phyloP scores from a whole-genome alignment of 2,329 filamentous ascomycete genomes.

The Leptographium flavum region DNA sequence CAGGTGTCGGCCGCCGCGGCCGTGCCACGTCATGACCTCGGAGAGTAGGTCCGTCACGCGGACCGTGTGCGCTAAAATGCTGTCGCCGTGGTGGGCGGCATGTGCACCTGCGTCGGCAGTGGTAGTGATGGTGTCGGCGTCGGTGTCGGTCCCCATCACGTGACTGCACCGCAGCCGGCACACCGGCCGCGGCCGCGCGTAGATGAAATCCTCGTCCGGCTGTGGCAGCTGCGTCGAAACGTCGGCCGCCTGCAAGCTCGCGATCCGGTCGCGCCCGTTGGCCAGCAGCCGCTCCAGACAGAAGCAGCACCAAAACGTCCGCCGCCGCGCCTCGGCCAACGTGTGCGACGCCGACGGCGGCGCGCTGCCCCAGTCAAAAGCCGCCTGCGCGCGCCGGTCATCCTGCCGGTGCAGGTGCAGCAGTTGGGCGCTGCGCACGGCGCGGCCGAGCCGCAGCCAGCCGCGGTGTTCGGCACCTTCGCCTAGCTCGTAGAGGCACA shows the following conservation, averaged over 20 bases:
- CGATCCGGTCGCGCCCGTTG: not conserved
- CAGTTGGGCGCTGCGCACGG: not conserved
- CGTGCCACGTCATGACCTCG: not conserved
- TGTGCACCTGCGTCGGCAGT: too few species aligned
- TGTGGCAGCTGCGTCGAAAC: not conserved
- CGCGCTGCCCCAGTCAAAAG: not conserved
- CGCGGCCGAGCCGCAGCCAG: not conserved
- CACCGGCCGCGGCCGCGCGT: not conserved
- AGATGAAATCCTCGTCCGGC: not conserved
- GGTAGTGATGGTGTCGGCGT: too few species aligned
- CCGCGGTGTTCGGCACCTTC: not conserved
- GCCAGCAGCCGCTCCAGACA: not conserved
- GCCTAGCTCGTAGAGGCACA: not conserved
- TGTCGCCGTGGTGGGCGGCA: too few species aligned
- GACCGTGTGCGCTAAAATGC: not conserved
- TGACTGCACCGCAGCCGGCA: not conserved
- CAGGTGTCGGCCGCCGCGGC: not conserved
- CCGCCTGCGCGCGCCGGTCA: too few species aligned
- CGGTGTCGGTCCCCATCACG: too few species aligned
- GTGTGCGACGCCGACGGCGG: not conserved
- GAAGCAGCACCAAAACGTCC: not conserved
- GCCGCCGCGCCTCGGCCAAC: not conserved
- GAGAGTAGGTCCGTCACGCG: not conserved
- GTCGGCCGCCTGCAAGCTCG: not conserved
- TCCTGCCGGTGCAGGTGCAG: not conserved